These are phyloP conservation scores for Psophocarpus tetragonolobus DNA, from an alignment of 306 rosid genomes.

Conservation along the genomic window DNA sequence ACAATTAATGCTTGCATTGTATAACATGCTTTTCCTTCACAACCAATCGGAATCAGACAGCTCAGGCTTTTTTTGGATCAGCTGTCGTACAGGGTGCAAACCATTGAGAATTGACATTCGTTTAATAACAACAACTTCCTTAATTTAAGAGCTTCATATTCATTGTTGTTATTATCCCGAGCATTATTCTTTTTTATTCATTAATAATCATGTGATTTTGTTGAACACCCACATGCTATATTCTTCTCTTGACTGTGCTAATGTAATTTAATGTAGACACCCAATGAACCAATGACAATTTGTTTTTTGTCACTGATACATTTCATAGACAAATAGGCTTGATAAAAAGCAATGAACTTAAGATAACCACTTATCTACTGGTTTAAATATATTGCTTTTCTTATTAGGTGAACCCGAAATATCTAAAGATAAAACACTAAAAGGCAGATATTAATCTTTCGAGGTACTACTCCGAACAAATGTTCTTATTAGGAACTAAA, in stretches of 20 bases:
- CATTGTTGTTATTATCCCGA: slow-evolving; percentile 32
- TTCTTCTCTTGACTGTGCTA: slow-evolving; percentile 39
- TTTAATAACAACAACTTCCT: slow-evolving; percentile 39
- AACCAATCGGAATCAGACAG: slow-evolving; percentile 60
- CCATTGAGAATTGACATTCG: slow-evolving; percentile 41
- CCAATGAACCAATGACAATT: slow-evolving; percentile 19
- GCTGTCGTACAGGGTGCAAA: slow-evolving; percentile 47
- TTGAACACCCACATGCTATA: slow-evolving; percentile 55
- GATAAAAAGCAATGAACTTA: slow-evolving; percentile 17
- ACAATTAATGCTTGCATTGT: slow-evolving; percentile 51
- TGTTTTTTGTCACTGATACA: slow-evolving; percentile 35
- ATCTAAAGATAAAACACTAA: neutral
- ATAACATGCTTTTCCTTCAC: slow-evolving; percentile 37
- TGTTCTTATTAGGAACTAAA: neutral
- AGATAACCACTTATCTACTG: slow-evolving; percentile 7
- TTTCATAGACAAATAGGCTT: slow-evolving; percentile 22
- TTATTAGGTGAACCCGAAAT: neutral
- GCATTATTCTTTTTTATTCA: slow-evolving; percentile 29
- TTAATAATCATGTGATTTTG: slow-evolving; percentile 55
- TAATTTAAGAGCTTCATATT: slow-evolving; percentile 40
- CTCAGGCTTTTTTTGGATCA: slow-evolving; percentile 42
- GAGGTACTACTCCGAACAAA: neutral
- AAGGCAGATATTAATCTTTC: neutral
- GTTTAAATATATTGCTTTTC: slow-evolving; percentile 1
- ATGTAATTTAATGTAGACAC: slow-evolving; percentile 31